Conservation (phyloP, 2,329 filamentous ascomycete species). For the Colletotrichum ledebouriae region DNA sequence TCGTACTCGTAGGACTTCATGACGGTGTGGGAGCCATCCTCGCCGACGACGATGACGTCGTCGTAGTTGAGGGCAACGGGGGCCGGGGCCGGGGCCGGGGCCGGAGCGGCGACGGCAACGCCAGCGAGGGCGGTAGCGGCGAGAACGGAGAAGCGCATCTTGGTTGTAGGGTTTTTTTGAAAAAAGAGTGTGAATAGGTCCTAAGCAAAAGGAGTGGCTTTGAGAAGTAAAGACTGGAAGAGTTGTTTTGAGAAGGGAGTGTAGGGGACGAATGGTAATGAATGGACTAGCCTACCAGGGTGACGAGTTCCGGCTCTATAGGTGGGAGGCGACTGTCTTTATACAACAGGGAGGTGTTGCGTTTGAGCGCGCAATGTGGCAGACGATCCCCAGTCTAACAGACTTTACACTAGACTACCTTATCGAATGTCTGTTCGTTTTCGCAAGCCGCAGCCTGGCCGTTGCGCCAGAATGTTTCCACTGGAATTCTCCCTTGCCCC, state of each 20-base stretch:
- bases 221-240: slow-evolving; percentile 39
- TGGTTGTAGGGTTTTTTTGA: slow-evolving; percentile 7
- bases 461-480: slow-evolving; percentile 15
- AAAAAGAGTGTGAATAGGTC: slow-evolving; percentile 23
- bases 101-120: slow-evolving; percentile 17
- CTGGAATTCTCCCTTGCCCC: slow-evolving; percentile 3
- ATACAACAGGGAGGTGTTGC: slow-evolving; percentile 14
- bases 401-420: slow-evolving; percentile 8
- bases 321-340: slow-evolving; percentile 29
- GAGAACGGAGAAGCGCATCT: slow-evolving; percentile 40
- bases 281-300: slow-evolving; percentile 31
- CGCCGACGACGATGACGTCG: slow-evolving; percentile 47
- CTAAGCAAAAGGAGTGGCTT: slow-evolving; percentile 33
- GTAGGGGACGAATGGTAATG: slow-evolving; percentile 33
- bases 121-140: slow-evolving; percentile 28
- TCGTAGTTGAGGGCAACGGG: slow-evolving; percentile 42
- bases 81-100: not conserved
- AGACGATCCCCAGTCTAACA: slow-evolving; percentile 12
- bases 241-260: slow-evolving; percentile 31
- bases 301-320: slow-evolving; percentile 5
- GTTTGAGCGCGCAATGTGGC: slow-evolving; percentile 14
- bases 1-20: slow-evolving; percentile 48
- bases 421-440: slow-evolving; percentile 18
- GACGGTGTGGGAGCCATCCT: slow-evolving; percentile 45
- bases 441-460: slow-evolving; percentile 15